Conservation (phyloP, 148 eudicot species). For the Gaultheria prostrata region DNA sequence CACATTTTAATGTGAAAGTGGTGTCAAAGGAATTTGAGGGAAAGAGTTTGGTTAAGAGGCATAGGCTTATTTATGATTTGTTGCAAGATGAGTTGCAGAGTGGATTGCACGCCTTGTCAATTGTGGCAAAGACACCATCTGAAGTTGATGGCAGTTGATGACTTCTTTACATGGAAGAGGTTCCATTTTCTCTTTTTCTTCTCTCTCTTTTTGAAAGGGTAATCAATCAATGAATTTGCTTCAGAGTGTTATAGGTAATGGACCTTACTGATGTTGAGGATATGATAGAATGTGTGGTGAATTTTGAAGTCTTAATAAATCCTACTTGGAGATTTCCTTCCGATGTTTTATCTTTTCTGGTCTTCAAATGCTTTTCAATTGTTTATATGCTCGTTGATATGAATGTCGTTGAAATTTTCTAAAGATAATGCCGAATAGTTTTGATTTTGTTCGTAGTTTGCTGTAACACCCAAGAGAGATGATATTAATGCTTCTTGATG, state of each 20-base stretch:
- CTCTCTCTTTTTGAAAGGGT: not conserved
- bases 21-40: slow-evolving; percentile 77
- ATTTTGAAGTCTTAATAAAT: not conserved
- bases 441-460: not conserved
- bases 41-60: slow-evolving; percentile 88
- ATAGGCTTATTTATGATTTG: slow-evolving; percentile 68
- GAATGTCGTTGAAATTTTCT: not conserved
- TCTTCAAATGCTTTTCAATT: not conserved
- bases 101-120: slow-evolving; percentile 87
- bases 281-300: not conserved
- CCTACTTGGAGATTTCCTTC: not conserved
- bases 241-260: not conserved
- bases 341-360: not conserved
- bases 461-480: not conserved
- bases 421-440: not conserved
- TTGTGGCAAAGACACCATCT: slow-evolving; percentile 70
- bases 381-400: not conserved
- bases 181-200: not conserved
- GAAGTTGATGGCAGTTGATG: slow-evolving; percentile 40
- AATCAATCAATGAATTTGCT: not conserved
- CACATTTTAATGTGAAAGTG: slow-evolving; percentile 75
- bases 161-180: slow-evolving; percentile 10
- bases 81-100: slow-evolving; percentile 80
- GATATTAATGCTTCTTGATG: not conserved
- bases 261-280: slow-evolving; percentile 10